Evolutionary conservation across 257 asterid genomes (phyloP).

Genomic region (Euphrasia confusa): DNA sequence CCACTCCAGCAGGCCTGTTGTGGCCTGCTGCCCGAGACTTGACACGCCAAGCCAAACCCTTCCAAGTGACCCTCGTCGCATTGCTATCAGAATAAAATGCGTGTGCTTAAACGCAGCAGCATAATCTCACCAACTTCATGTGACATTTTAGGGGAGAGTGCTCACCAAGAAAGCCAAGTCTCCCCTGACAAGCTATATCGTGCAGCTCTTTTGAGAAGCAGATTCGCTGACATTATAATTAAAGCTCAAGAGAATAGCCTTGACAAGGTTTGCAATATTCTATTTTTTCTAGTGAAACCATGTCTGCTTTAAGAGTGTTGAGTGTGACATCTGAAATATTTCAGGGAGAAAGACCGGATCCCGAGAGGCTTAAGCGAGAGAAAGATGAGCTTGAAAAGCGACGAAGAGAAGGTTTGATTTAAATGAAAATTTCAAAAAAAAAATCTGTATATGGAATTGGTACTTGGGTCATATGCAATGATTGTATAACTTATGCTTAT

Average conservation of each 20-base stretch:
- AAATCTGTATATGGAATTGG: background rate
- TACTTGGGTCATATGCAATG: constrained; percentile 5
- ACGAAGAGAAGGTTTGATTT: constrained; percentile 58
- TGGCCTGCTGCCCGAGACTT: too few relatives aligned
- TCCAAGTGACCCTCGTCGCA: too few relatives aligned
- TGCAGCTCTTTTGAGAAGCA: constrained; percentile 69
- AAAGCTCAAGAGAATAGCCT: constrained; percentile 68
- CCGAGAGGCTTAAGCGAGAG: constrained; percentile 58
- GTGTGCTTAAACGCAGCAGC: constrained; percentile 41
- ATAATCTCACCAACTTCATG: constrained; percentile 47
- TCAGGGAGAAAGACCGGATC: constrained; percentile 59
- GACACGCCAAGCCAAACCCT: too few relatives aligned
- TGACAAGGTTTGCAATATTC: constrained; percentile 38
- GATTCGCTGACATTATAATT: constrained; percentile 68
- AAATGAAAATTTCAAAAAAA: background rate
- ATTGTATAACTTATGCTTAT: constrained; percentile 2
- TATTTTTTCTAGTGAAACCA: constrained; percentile 14
- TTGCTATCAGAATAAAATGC: constrained; percentile 33
- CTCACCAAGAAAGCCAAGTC: constrained; percentile 65
- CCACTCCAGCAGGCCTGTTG: too few relatives aligned
- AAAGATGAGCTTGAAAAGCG: constrained; percentile 69
- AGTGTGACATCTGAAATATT: constrained; percentile 17
- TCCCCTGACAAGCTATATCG: constrained; percentile 85
- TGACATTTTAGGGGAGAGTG: constrained; percentile 66
- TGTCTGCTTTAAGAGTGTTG: constrained; percentile 5